Evolutionary conservation across 768 basidiomycete species (phyloP), one percentile per base, ranked within the genome.

Genomic region (Mycena crocata): DNA sequence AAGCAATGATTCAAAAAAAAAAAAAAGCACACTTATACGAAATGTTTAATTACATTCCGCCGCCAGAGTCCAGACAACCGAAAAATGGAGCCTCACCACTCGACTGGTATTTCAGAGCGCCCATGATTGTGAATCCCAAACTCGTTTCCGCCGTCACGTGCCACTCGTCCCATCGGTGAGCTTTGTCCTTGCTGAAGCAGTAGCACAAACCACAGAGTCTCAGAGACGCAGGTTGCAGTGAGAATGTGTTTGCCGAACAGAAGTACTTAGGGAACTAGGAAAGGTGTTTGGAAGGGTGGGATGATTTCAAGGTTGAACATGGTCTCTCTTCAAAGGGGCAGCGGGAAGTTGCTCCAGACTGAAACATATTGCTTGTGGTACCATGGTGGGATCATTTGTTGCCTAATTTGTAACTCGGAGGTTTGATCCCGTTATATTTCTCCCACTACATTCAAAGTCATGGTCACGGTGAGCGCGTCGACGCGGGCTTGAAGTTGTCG

Each of bases 11-110:
- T n/a, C n/a, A n/a, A n/a, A n/a, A n/a, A n/a, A n/a, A n/a, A n/a
- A n/a, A n/a, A n/a, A n/a, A n/a, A n/a, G n/a, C n/a, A n/a, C n/a
- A n/a, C n/a, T n/a, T n/a, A n/a, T n/a, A n/a, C n/a, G 28, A 40
- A 26, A 21, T 7, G 5, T 17, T 37, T 14, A 42, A 42, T 31
- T 21, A 7, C 21, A 42, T 17, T 5, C 23, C 34, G 5, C 10
- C 24, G 9, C 14, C n/a, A 15, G 28, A 57, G 31, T 23, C 9
- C 19, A 30, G 12, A 10, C 21, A 35, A 15, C 31, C 28, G 28
- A 35, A n/a, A n/a, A n/a, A n/a, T n/a, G n/a, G n/a, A n/a, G n/a
- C n/a, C 54, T 24, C 30, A 57, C 55, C 55, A 31, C 57, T 64
- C 35, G 57, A 58, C 31, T 58, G 57, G n/a, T 32, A 58, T 48